Evolutionary conservation across 2,329 filamentous ascomycete genomes (phyloP).

Genomic region (Epichloe coenophiala): DNA sequence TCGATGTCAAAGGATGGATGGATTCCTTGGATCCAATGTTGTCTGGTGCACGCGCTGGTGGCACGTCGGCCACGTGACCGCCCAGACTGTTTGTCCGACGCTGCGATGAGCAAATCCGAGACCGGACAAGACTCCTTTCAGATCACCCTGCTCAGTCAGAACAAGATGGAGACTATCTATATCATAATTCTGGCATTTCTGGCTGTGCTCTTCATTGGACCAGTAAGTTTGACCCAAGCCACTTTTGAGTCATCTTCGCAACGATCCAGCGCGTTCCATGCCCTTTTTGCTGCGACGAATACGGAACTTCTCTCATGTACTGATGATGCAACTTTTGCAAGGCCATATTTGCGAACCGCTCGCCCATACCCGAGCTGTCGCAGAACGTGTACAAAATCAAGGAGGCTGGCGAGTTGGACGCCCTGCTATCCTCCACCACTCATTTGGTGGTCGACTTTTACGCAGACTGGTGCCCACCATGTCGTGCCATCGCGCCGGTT

Average conservation of each 20-base stretch:
- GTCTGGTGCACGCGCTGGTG: too few relatives aligned
- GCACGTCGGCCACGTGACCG: too few relatives aligned
- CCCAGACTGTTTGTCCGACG: too few relatives aligned
- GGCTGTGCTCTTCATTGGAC: neutral
- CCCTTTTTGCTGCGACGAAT: neutral
- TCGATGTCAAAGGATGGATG: too few relatives aligned
- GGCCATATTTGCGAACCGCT: neutral
- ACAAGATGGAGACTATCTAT: neutral
- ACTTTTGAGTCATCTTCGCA: neutral
- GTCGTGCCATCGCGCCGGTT: constrained; percentile 32
- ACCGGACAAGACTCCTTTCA: neutral
- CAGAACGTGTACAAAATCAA: constrained; percentile 23
- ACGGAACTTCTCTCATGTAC: neutral
- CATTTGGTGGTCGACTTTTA: constrained; percentile 35
- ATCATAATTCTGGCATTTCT: neutral
- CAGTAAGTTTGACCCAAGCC: neutral
- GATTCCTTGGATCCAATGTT: too few relatives aligned
- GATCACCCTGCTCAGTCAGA: neutral
- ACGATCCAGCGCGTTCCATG: neutral
- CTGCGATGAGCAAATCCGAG: too few relatives aligned
- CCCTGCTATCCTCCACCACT: constrained; percentile 24
- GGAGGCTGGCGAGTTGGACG: constrained; percentile 18
- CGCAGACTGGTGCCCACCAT: constrained; percentile 37
- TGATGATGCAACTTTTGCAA: neutral
- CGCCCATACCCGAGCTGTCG: constrained; percentile 27